Conservation (phyloP, 805 yeast genomes). For the Torulaspora gathmanii region DNA sequence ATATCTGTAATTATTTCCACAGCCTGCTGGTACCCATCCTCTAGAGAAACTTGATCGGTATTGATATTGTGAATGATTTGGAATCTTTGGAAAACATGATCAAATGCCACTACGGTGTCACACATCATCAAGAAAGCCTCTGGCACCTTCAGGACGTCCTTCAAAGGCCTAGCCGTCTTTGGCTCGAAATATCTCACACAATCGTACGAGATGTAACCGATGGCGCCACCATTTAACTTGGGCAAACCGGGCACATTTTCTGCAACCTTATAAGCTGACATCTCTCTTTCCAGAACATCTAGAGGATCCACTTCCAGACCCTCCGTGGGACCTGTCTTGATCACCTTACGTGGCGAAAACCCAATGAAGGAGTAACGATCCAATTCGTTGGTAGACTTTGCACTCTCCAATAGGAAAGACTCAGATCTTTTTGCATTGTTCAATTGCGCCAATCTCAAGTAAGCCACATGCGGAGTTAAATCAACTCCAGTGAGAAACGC, state of each 20-base stretch:
- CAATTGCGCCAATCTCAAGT: conserved; percentile 63
- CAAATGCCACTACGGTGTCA: conserved; percentile 86
- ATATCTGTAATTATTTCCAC: conserved; percentile 53
- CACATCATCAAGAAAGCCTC: conserved; percentile 90
- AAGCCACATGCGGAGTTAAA: conserved; percentile 86
- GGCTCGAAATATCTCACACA: conserved; percentile 98
- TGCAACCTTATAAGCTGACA: conserved; percentile 60
- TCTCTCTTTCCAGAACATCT: conserved; percentile 64
- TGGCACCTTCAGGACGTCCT: conserved; percentile 80
- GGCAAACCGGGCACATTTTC: conserved; percentile 74
- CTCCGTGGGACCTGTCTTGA: conserved; percentile 63
- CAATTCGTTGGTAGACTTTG: conserved; percentile 81
- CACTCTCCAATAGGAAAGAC: conserved; percentile 83
- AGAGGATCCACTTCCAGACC: conserved; percentile 72
- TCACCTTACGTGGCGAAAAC: conserved; percentile 70
- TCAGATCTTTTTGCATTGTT: conserved; percentile 56
- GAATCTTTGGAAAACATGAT: conserved; percentile 88
- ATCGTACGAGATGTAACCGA: conserved; percentile 93
- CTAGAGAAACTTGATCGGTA: conserved; percentile 36
- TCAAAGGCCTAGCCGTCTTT: conserved; percentile 64
- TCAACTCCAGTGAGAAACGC: conserved; percentile 69
- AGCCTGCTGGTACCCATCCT: conserved; percentile 50
- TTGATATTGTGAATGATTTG: conserved; percentile 82
- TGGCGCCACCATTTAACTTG: conserved; percentile 87
- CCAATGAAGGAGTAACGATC: conserved; percentile 93